Conservation (phyloP, 2,329 filamentous ascomycete genomes). For the Camptophora hylomeconis region DNA sequence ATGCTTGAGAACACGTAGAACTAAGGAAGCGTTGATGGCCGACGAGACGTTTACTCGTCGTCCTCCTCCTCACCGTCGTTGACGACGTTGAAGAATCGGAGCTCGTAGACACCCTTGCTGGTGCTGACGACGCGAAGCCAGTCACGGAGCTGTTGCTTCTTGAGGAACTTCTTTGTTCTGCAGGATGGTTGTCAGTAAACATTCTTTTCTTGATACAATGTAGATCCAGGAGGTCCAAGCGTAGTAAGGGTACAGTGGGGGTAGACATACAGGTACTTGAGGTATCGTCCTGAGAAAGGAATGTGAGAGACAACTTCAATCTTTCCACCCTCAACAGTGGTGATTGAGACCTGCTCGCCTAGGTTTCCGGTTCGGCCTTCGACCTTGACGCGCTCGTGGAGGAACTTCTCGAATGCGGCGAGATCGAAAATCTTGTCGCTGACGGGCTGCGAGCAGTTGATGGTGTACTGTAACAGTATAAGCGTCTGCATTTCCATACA, state of each 20-base stretch:
- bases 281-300: conserved; percentile 95
- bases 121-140: conserved; percentile 99
- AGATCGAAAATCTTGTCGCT: conserved; percentile 99
- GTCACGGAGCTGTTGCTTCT: conserved; percentile 99
- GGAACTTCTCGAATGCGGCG: conserved; percentile 98
- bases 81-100: conserved; percentile 99
- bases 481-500: not conserved
- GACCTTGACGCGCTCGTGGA: conserved; percentile 99
- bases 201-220: conserved; percentile 4
- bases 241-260: no score
- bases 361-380: conserved; percentile 97
- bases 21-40: conserved; percentile 71
- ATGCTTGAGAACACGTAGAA: conserved; percentile 91
- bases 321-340: conserved; percentile 88
- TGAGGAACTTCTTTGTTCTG: conserved; percentile 99
- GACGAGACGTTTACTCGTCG: conserved; percentile 65
- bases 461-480: conserved; percentile 61
- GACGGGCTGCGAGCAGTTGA: conserved; percentile 97
- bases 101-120: conserved; percentile 95
- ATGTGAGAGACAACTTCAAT: conserved; percentile 96
- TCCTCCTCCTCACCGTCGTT: conserved; percentile 97
- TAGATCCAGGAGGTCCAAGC: not conserved
- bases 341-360: conserved; percentile 82
- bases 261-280: conserved; percentile 89
- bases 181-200: conserved; percentile 3